Conservation (phyloP, 306 rosid species). For the Abrus precatorius region DNA sequence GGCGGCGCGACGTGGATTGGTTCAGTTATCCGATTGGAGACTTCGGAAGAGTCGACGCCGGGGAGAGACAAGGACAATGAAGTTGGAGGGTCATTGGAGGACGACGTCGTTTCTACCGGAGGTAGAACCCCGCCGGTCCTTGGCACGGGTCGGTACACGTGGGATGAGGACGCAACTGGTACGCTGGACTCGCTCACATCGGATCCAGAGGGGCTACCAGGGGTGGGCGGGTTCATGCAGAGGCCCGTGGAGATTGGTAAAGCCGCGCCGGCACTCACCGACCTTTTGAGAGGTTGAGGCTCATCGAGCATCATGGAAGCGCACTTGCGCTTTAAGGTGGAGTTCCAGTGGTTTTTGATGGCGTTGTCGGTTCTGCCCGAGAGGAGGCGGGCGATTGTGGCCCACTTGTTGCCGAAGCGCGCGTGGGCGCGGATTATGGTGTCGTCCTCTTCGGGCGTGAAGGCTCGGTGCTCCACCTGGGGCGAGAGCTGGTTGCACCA, state of each 20-base stretch:
- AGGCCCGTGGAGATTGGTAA: slow-evolving; percentile 70
- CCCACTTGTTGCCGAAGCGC: slow-evolving; percentile 98
- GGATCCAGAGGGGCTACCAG: slow-evolving; percentile 89
- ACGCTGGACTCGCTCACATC: slow-evolving; percentile 90
- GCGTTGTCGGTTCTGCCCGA: slow-evolving; percentile 98
- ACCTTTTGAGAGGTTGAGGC: slow-evolving; percentile 71
- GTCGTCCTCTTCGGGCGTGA: slow-evolving; percentile 87
- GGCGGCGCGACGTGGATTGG: not conserved
- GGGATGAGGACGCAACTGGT: slow-evolving; percentile 57
- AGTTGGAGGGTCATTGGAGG: slow-evolving; percentile 79
- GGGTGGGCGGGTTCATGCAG: slow-evolving; percentile 61
- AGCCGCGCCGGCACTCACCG: slow-evolving; percentile 83
- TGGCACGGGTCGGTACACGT: slow-evolving; percentile 75
- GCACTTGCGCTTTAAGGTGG: slow-evolving; percentile 90
- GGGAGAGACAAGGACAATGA: slow-evolving; percentile 85
- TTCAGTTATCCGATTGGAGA: slow-evolving; percentile 51
- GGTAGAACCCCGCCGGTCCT: slow-evolving; percentile 75
- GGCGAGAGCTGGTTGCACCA: slow-evolving; percentile 99
- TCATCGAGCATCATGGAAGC: slow-evolving; percentile 52
- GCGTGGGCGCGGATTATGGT: slow-evolving; percentile 90
- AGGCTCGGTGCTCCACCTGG: slow-evolving; percentile 94
- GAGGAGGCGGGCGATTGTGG: slow-evolving; percentile 91
- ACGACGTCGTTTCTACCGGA: slow-evolving; percentile 68
- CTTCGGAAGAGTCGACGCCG: slow-evolving; percentile 69
- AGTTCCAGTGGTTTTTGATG: slow-evolving; percentile 97